These are phyloP conservation scores for Fusarium neocosmosporiellum DNA, from an alignment of 2,329 filamentous ascomycete species.

Conservation along the genomic window DNA sequence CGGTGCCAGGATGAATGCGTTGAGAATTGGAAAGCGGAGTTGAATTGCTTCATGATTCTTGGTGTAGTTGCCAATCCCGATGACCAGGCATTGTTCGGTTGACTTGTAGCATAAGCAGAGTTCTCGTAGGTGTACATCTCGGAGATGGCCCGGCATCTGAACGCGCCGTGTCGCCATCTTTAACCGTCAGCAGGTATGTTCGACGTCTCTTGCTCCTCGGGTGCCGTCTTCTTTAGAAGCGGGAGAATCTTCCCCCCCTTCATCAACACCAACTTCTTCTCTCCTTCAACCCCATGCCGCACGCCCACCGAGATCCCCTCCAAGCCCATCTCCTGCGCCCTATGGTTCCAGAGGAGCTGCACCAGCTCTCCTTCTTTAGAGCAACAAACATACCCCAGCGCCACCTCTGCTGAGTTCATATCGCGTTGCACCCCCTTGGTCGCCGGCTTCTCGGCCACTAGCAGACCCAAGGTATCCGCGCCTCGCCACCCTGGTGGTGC, in stretches of 20 bases:
- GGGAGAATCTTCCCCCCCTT: constrained; percentile 59
- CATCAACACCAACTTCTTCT: constrained; percentile 61
- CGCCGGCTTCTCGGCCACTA: constrained; percentile 76
- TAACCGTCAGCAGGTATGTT: constrained; percentile 2
- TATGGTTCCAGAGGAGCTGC: constrained; percentile 80
- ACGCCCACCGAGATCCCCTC: constrained; percentile 67
- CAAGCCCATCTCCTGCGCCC: constrained; percentile 71
- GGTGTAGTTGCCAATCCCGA: not conserved
- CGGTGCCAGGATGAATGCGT: not conserved
- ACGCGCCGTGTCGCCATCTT: not conserved
- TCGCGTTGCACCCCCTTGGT: constrained; percentile 84
- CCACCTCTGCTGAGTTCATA: constrained; percentile 68
- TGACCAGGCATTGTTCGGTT: not conserved
- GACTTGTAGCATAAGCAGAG: not conserved
- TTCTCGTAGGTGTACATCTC: not conserved
- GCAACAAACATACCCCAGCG: constrained; percentile 78
- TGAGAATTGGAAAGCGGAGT: not conserved
- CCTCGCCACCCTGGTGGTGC: constrained; percentile 80
- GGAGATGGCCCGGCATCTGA: not conserved
- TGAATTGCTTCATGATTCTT: not conserved
- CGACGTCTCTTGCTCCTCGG: not conserved
- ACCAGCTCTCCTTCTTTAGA: constrained; percentile 66
- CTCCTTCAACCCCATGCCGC: constrained; percentile 51
- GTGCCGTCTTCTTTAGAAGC: constrained; percentile 19
- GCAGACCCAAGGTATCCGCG: constrained; percentile 72